Conservation (phyloP, 805 yeast genomes). For the Naumovozyma baii region DNA sequence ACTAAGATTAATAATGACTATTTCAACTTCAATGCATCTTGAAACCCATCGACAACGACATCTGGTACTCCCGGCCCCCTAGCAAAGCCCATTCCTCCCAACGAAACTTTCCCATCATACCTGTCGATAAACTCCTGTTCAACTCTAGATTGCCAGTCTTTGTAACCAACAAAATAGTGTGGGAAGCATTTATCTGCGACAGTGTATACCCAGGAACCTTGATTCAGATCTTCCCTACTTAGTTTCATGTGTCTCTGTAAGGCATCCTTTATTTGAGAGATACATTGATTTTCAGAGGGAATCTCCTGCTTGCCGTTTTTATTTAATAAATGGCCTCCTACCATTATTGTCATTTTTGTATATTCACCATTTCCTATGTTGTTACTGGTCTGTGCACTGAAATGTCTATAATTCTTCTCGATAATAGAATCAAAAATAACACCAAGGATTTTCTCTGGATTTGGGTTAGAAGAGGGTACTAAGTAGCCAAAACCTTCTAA, state of each 20-base stretch:
- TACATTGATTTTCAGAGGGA: constrained; percentile 12
- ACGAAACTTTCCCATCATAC: constrained; percentile 36
- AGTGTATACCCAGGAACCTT: constrained; percentile 31
- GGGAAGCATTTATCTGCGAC: constrained; percentile 60
- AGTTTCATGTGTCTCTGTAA: constrained; percentile 34
- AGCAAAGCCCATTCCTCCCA: constrained; percentile 77
- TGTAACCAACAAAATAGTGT: constrained; percentile 66
- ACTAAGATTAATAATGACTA: neutral
- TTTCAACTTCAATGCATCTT: constrained; percentile 35
- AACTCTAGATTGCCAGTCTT: constrained; percentile 32
- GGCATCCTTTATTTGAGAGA: constrained; percentile 30
- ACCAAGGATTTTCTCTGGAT: constrained; percentile 59
- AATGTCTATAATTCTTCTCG: constrained; percentile 42
- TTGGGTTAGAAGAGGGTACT: constrained; percentile 47
- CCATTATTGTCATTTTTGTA: constrained; percentile 77
- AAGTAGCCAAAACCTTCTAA: constrained; percentile 78
- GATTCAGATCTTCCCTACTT: constrained; percentile 21
- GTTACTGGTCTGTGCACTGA: constrained; percentile 10
- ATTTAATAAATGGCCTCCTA: constrained; percentile 67
- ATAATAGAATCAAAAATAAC: constrained; percentile 86
- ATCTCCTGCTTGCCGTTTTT: constrained; percentile 10
- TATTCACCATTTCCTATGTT: constrained; percentile 27
- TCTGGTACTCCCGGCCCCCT: constrained; percentile 87
- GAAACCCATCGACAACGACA: constrained; percentile 56
- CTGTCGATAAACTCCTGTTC: constrained; percentile 27